Base-by-base conservation (phyloP, 495 filamentous ascomycete genomes). In the Penicillium flavigenum region DNA sequence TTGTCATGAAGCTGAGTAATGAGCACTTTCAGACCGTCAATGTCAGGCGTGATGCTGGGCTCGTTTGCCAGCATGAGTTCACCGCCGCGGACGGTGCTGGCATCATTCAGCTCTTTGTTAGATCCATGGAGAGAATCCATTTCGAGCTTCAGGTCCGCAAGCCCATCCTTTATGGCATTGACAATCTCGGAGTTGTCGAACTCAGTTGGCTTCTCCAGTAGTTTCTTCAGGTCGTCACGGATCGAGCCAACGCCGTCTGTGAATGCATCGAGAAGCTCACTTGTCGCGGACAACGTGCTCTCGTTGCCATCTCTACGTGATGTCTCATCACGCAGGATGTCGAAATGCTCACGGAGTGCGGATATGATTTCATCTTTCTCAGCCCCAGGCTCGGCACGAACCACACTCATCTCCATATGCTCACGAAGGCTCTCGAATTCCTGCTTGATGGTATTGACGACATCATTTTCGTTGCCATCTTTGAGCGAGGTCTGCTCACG, bases 111-210 rank as follows among this genome's bases (percentile, higher is more conserved):
- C 11, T 72, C 75, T 22, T 63, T 63, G 20, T 73, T 72, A 27
- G 73, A 73, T 11, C 84, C 77, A 4, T 88, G 85, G 41, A 97
- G 75, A n/a, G 76, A 76, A 41, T 92, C 89, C 56, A 96, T 86
- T 32, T 96, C 92, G 27, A 83, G 75, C 58, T 85, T 84, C 34
- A 96, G 77, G 26, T 77, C 79, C 38, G 85, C 83, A 12, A 96
- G 72, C 0, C 92, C 92, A 42, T 85, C 85, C 61, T 87, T 94
- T 48, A 97, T 79, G 2, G 90, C 88, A 51, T 96, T 90, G 5
- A 96, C 79, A 45, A 96, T 92, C 65, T 96, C 91, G 51, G 91
- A 86, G 54, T 85, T 90, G 17, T 89, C 91, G 69, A 91, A 81
- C 59, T 91, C 88, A 1, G 84, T 76, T 6, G 91, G 89, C 75